Conservation (phyloP, 1,139 yeast species). For the Kluyveromyces marxianus region DNA sequence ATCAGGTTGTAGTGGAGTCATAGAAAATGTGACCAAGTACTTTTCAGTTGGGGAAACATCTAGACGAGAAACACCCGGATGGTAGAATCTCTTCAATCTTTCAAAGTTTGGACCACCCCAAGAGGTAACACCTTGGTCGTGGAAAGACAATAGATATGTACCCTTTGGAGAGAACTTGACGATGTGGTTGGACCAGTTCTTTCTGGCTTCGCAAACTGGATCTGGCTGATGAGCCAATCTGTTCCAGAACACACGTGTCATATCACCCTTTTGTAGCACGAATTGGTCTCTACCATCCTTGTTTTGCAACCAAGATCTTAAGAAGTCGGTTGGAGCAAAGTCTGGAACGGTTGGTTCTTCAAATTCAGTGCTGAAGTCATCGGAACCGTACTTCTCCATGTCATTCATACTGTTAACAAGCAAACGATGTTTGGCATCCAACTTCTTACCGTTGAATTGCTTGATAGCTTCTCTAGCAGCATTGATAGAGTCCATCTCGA, state of each 20-base stretch:
- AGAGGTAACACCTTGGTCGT: slow-evolving; percentile 90
- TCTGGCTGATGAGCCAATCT: slow-evolving; percentile 71
- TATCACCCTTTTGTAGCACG: slow-evolving; percentile 69
- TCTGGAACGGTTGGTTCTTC: slow-evolving; percentile 64
- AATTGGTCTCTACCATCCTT: slow-evolving; percentile 86
- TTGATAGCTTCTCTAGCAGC: slow-evolving; percentile 76
- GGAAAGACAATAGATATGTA: slow-evolving; percentile 77
- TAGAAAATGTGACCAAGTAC: slow-evolving; percentile 84
- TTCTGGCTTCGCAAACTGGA: slow-evolving; percentile 68
- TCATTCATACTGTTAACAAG: slow-evolving; percentile 78
- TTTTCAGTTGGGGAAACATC: slow-evolving; percentile 93
- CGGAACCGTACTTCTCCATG: slow-evolving; percentile 74
- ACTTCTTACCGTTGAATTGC: slow-evolving; percentile 76
- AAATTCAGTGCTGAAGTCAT: slow-evolving; percentile 56
- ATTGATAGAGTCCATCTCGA: slow-evolving; percentile 64
- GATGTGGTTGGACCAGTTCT: slow-evolving; percentile 72
- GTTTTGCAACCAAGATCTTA: slow-evolving; percentile 89
- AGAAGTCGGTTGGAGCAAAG: slow-evolving; percentile 68
- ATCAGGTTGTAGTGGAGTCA: slow-evolving; percentile 66
- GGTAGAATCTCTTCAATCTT: slow-evolving; percentile 71
- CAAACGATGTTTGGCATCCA: slow-evolving; percentile 89
- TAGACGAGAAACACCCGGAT: slow-evolving; percentile 81
- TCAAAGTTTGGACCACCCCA: slow-evolving; percentile 90
- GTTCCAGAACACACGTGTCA: slow-evolving; percentile 85
- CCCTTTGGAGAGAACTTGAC: slow-evolving; percentile 94